phyloP scores from a whole-genome alignment of 495 filamentous ascomycete genomes.

The Aspergillus sclerotioniger region DNA sequence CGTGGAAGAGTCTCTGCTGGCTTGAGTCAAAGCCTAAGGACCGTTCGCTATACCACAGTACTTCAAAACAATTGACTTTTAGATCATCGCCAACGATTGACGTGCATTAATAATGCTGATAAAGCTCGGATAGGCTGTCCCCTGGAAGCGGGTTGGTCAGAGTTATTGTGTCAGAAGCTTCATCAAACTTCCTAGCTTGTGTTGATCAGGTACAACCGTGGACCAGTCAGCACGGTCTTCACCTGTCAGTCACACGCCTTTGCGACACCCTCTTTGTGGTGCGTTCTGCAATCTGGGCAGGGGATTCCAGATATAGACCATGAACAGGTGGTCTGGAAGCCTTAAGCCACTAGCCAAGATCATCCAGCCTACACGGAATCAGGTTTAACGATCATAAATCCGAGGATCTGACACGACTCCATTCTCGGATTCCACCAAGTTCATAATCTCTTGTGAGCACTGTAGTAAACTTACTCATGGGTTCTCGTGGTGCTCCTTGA shows the following conservation, averaged over 20 bases:
- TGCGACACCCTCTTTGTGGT: not conserved
- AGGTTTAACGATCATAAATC: not conserved
- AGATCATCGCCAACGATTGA: not conserved
- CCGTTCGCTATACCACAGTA: not conserved
- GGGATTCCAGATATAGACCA: not conserved
- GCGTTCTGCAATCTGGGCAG: not conserved
- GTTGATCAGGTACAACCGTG: not conserved
- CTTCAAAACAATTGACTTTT: no score
- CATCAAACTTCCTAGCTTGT: not conserved
- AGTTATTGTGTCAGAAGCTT: not conserved
- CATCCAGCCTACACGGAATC: not conserved
- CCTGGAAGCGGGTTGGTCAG: not conserved
- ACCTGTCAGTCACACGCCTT: not conserved
- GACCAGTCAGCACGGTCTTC: no score
- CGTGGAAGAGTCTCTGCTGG: no score
- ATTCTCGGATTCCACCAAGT: not conserved
- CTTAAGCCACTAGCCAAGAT: not conserved
- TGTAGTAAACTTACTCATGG: not conserved
- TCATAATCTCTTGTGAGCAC: not conserved
- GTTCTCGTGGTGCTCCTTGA: not conserved
- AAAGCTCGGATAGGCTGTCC: no score
- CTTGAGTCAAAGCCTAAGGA: not conserved
- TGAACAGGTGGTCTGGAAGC: not conserved
- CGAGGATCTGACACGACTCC: not conserved
- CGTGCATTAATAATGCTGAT: no score